Percentiles rank a stretch among this genome's conserved stretches.
phyloP scores from a whole-genome alignment of 805 yeast species.

The Candida andamanensis region DNA sequence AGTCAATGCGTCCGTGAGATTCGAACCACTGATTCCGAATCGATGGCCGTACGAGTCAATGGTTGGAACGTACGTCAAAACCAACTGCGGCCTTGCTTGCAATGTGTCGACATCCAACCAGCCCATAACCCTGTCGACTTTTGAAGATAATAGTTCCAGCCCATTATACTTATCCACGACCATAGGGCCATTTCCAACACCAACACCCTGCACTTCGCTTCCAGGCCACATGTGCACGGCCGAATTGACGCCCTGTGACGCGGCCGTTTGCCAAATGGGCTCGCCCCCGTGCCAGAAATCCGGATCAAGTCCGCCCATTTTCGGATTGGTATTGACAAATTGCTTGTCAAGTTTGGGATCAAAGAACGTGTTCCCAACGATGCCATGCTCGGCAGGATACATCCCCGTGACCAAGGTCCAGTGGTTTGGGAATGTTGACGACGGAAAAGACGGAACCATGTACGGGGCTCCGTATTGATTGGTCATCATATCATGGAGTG shows the following conservation, averaged over 20 bases:
- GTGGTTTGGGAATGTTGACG: conserved; percentile 87
- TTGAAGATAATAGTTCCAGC: conserved; percentile 52
- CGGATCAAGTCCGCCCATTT: conserved; percentile 44
- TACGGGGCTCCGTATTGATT: conserved; percentile 66
- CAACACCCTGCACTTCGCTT: conserved; percentile 61
- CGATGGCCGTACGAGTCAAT: conserved; percentile 76
- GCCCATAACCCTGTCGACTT: conserved; percentile 50
- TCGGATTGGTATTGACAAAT: conserved; percentile 60
- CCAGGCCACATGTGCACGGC: conserved; percentile 99
- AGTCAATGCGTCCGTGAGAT: conserved; percentile 47
- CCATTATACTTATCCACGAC: conserved; percentile 62
- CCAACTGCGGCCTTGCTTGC: conserved; percentile 62
- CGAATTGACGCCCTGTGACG: conserved; percentile 50
- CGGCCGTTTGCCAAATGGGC: conserved; percentile 81
- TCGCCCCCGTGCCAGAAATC: conserved; percentile 83
- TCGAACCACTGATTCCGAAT: conserved; percentile 61
- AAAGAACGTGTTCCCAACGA: conserved; percentile 75
- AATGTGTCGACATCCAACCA: conserved; percentile 62
- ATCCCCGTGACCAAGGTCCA: conserved; percentile 89
- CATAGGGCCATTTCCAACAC: conserved; percentile 32
- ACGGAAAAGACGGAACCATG: conserved; percentile 84
- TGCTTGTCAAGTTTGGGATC: conserved; percentile 53
- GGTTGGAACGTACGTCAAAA: conserved; percentile 74
- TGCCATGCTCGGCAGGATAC: conserved; percentile 79
- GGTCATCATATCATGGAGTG: conserved; percentile 52